Conservation (phyloP, 495 filamentous ascomycete species). For the Penicilliopsis zonata region DNA sequence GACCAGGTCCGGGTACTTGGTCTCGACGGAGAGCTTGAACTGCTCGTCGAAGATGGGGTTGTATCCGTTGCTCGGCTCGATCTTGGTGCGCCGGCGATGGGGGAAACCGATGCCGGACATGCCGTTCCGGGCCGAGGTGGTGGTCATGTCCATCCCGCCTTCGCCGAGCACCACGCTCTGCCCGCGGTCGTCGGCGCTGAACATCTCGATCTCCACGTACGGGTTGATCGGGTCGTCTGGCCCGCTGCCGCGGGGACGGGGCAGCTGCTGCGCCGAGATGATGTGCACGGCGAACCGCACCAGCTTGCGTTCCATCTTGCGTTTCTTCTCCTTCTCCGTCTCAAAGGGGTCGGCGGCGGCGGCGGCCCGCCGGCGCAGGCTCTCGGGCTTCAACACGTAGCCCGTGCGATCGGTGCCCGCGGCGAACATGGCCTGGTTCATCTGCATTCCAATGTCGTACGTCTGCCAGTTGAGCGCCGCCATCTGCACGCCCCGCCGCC, state of each 20-base stretch:
- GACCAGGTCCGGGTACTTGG: slow-evolving; percentile 82
- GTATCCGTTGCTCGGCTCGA: slow-evolving; percentile 79
- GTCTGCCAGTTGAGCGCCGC: slow-evolving; percentile 97
- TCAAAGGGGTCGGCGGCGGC: slow-evolving; percentile 40
- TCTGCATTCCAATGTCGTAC: slow-evolving; percentile 84
- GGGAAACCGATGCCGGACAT: slow-evolving; percentile 63
- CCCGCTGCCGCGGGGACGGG: slow-evolving; percentile 59
- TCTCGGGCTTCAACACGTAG: slow-evolving; percentile 86
- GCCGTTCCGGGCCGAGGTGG: slow-evolving; percentile 55
- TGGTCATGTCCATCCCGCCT: slow-evolving; percentile 61
- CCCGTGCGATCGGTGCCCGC: slow-evolving; percentile 76
- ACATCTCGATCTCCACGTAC: slow-evolving; percentile 89
- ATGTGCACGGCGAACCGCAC: slow-evolving; percentile 77
- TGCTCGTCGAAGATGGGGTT: slow-evolving; percentile 73
- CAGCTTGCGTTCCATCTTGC: slow-evolving; percentile 50
- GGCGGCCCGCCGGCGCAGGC: too few species aligned
- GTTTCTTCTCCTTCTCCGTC: slow-evolving; percentile 24
- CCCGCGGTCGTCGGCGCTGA: slow-evolving; percentile 82
- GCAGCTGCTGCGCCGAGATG: slow-evolving; percentile 89
- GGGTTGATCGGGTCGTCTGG: slow-evolving; percentile 71
- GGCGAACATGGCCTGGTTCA: slow-evolving; percentile 98
- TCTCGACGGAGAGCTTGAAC: slow-evolving; percentile 67
- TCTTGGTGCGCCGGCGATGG: slow-evolving; percentile 62
- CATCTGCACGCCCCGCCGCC: slow-evolving; percentile 95
- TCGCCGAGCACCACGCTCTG: slow-evolving; percentile 48